Conservation (phyloP, 306 rosid species). For the Mimosa bimucronata region DNA sequence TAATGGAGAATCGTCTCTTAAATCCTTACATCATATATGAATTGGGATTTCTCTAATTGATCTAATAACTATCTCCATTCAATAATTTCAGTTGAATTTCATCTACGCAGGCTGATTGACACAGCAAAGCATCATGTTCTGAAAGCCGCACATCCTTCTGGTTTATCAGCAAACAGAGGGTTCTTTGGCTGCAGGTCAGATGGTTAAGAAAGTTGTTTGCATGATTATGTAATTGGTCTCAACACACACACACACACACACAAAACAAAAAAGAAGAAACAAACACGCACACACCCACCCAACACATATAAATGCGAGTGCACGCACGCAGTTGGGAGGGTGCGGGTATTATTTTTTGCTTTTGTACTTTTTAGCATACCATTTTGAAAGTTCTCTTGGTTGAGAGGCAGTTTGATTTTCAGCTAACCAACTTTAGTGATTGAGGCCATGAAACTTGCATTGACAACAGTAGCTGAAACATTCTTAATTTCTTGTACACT, state of each 20-base stretch:
- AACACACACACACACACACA: not conserved
- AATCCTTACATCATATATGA: not conserved
- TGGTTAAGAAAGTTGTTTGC: constrained; percentile 8
- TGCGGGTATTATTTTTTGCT: not conserved
- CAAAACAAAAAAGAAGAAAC: no score
- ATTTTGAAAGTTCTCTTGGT: not conserved
- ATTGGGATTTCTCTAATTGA: not conserved
- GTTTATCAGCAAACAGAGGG: constrained; percentile 92
- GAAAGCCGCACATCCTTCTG: constrained; percentile 94
- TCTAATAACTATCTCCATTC: not conserved
- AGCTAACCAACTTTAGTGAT: not conserved
- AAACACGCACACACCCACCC: not conserved
- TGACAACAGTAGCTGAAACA: not conserved
- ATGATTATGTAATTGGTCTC: not conserved
- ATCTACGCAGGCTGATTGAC: constrained; percentile 70
- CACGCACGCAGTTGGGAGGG: not conserved
- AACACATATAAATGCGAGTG: not conserved
- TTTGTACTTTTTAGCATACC: not conserved
- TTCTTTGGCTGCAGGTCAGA: constrained; percentile 95
- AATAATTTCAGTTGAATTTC: constrained; percentile 11
- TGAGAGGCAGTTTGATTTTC: not conserved
- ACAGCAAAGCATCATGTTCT: constrained; percentile 84
- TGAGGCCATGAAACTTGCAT: not conserved
- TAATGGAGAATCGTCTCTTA: not conserved
- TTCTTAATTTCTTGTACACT: not conserved